Conservation (phyloP, 148 eudicot species). For the Hydrangea macrophylla region DNA sequence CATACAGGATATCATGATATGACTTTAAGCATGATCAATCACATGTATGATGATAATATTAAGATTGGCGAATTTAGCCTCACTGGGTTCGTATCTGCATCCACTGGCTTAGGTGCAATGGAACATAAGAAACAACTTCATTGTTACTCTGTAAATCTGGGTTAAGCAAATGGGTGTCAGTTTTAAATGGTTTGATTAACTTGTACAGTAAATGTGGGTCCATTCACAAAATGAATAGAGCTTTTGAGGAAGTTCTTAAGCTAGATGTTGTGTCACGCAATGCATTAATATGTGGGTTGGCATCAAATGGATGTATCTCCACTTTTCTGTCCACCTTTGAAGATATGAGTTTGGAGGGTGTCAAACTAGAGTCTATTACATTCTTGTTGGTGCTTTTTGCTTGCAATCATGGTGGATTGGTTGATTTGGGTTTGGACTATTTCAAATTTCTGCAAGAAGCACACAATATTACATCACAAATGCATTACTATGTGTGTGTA, state of each 20-base stretch:
- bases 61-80: constrained; percentile 12
- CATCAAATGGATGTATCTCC: constrained; percentile 9
- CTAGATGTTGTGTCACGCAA: constrained; percentile 9
- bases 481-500: constrained; percentile 6
- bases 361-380: not conserved
- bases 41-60: constrained; percentile 8
- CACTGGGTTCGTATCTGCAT: not conserved
- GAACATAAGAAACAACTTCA: constrained; percentile 11
- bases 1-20: constrained; percentile 11
- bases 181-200: constrained; percentile 6
- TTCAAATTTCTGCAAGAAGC: constrained; percentile 2
- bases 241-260: not conserved
- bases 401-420: constrained; percentile 12
- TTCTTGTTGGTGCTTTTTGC: constrained; percentile 7
- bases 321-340: not conserved
- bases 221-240: not conserved
- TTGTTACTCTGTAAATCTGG: constrained; percentile 9
- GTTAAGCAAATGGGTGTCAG: constrained; percentile 7
- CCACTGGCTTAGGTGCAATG: constrained; percentile 9
- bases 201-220: constrained; percentile 14
- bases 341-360: constrained; percentile 6
- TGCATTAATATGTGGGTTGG: constrained; percentile 3
- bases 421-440: constrained; percentile 10
- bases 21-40: constrained; percentile 6
- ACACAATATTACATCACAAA: not conserved